Evolutionary conservation across 441 rosid genomes (phyloP).

Genomic region (Gossypium armourianum): DNA sequence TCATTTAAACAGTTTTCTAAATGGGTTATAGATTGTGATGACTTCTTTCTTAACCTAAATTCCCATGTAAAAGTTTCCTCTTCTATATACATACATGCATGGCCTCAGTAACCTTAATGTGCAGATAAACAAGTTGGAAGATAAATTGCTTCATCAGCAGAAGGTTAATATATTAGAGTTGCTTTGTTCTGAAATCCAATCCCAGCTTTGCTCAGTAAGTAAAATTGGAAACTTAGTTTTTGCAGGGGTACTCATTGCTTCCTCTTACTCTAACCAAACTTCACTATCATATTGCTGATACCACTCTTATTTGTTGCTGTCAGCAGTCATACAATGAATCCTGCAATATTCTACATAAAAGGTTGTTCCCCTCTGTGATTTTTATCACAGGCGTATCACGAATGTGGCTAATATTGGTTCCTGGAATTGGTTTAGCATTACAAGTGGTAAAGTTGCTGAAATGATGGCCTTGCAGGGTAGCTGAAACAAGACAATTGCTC

Average conservation of each 20-base stretch:
- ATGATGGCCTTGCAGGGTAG: constrained; percentile 41
- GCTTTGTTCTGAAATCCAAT: constrained; percentile 45
- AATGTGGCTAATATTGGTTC: constrained; percentile 14
- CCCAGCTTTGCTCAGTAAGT: constrained; percentile 44
- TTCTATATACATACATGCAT: background rate
- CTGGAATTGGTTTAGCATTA: constrained; percentile 15
- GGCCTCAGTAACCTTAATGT: constrained; percentile 21
- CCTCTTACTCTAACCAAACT: constrained; percentile 1
- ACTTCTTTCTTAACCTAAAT: constrained; percentile 5
- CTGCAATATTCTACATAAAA: constrained; percentile 28
- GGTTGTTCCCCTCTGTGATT: constrained; percentile 31
- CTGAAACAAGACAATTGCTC: constrained; percentile 42
- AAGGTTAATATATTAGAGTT: constrained; percentile 38
- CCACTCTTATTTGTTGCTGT: constrained; percentile 18
- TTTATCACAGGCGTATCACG: constrained; percentile 2
- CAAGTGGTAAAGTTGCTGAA: constrained; percentile 17
- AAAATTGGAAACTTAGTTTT: background rate
- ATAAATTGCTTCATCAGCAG: constrained; percentile 39
- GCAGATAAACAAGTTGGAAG: constrained; percentile 54
- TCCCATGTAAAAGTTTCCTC: constrained; percentile 5
- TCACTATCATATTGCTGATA: constrained; percentile 19
- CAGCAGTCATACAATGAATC: constrained; percentile 34
- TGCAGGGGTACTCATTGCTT: constrained; percentile 14
- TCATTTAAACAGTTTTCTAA: background rate
- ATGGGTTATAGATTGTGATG: background rate